Evolutionary conservation across 2,329 filamentous ascomycete species (phyloP).

Genomic region (Diaporthe eres): DNA sequence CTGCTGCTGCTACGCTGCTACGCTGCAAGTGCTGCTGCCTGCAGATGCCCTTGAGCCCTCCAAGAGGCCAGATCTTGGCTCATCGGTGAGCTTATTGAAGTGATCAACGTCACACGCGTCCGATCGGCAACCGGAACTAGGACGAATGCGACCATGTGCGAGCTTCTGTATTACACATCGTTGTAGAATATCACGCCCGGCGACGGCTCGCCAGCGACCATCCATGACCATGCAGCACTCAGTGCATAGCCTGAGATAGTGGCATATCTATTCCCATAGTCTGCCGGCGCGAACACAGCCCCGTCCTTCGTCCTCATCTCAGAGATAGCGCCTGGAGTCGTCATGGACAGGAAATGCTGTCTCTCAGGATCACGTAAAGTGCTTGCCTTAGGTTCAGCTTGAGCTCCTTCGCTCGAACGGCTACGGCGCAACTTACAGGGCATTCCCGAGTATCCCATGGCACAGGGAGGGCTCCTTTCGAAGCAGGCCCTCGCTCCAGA

Average conservation of each 20-base stretch:
- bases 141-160: constrained; percentile 19
- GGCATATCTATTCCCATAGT: constrained; percentile 48
- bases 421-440: constrained; percentile 61
- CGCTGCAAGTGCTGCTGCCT: constrained; percentile 2
- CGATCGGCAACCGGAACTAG: constrained; percentile 27
- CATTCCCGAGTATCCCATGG: constrained; percentile 72
- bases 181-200: constrained; percentile 47
- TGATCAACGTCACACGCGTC: constrained; percentile 32
- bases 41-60: not conserved
- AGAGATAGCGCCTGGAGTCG: constrained; percentile 67
- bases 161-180: constrained; percentile 44
- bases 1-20: constrained; percentile 9
- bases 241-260: constrained; percentile 47
- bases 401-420: not conserved
- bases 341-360: constrained; percentile 69
- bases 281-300: constrained; percentile 46
- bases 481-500: constrained; percentile 67
- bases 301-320: constrained; percentile 47
- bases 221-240: constrained; percentile 48
- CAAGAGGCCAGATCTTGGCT: constrained; percentile 30
- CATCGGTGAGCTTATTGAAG: constrained; percentile 25
- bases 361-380: constrained; percentile 45
- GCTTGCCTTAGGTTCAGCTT: constrained; percentile 33
- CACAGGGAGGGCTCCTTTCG: constrained; percentile 74
- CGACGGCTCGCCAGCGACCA: constrained; percentile 42